These are phyloP conservation scores for Aspergillus saccharolyticus DNA, from an alignment of 495 filamentous ascomycete genomes.

Conservation along the genomic window DNA sequence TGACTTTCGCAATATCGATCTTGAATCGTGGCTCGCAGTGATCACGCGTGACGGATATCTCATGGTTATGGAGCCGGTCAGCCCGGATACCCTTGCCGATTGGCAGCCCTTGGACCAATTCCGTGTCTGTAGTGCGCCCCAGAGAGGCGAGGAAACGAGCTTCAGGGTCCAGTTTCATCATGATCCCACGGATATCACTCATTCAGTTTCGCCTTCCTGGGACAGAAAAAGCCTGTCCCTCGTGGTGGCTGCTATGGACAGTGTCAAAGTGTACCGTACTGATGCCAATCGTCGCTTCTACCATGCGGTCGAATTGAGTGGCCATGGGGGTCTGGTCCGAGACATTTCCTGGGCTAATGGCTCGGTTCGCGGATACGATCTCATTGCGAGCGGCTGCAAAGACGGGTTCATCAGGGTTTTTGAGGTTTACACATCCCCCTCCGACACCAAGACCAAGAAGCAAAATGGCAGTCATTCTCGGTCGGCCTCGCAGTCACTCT, in stretches of 20 bases:
- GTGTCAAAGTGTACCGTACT: conserved; percentile 74
- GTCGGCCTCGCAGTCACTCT: conserved; percentile 30
- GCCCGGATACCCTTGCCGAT: conserved; percentile 72
- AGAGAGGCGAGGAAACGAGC: conserved; percentile 73
- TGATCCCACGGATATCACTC: conserved; percentile 71
- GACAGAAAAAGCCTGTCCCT: conserved; percentile 67
- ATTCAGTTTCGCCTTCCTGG: conserved; percentile 68
- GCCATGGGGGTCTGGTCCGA: conserved; percentile 71
- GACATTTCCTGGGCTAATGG: conserved; percentile 92
- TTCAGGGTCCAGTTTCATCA: conserved; percentile 85
- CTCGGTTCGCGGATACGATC: conserved; percentile 77
- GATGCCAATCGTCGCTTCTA: conserved; percentile 67
- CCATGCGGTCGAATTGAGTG: conserved; percentile 65
- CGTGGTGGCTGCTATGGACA: conserved; percentile 78
- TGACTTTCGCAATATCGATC: conserved; percentile 68
- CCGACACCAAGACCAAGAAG: conserved; percentile 25
- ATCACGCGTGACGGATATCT: conserved; percentile 76
- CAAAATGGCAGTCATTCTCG: conserved; percentile 29
- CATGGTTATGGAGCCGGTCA: conserved; percentile 77
- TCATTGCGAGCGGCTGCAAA: conserved; percentile 87
- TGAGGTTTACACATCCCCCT: conserved; percentile 56
- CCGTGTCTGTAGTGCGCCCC: conserved; percentile 54
- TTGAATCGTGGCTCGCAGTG: conserved; percentile 76
- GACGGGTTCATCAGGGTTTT: conserved; percentile 87
- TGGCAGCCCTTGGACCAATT: conserved; percentile 71